Evolutionary conservation across 345 rosid species (phyloP).

Genomic region (Cardiospermum halicacabum): DNA sequence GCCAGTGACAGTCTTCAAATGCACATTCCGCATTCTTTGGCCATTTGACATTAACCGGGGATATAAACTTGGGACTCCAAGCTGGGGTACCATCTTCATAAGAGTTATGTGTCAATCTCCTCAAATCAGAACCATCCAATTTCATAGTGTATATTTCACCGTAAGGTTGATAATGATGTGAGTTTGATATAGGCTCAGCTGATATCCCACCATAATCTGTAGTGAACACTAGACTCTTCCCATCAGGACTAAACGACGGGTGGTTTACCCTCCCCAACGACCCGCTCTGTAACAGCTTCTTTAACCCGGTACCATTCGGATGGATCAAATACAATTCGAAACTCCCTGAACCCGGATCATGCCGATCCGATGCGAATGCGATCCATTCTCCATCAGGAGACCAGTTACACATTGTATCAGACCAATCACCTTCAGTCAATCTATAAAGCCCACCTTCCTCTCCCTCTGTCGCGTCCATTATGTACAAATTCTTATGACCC

Average conservation of each 20-base stretch:
- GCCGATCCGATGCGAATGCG: conserved; percentile 75
- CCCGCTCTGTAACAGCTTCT: conserved; percentile 65
- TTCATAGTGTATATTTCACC: conserved; percentile 75
- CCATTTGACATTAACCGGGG: conserved; percentile 47
- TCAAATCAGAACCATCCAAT: conserved; percentile 68
- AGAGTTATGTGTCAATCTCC: conserved; percentile 72
- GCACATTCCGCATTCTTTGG: conserved; percentile 32
- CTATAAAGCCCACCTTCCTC: conserved; percentile 48
- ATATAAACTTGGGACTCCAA: conserved; percentile 54
- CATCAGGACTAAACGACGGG: conserved; percentile 75
- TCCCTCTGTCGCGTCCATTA: conserved; percentile 70
- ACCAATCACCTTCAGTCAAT: conserved; percentile 78
- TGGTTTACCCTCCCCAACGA: conserved; percentile 70
- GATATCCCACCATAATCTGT: conserved; percentile 77
- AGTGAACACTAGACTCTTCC: conserved; percentile 59
- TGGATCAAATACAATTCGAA: conserved; percentile 68
- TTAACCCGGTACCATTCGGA: conserved; percentile 72
- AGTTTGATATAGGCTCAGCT: conserved; percentile 84
- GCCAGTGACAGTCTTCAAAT: conserved; percentile 83
- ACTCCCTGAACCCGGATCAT: conserved; percentile 66
- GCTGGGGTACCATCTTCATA: conserved; percentile 89
- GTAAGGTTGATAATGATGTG: conserved; percentile 82
- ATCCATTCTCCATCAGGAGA: conserved; percentile 79
- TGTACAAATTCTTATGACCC: conserved; percentile 76
- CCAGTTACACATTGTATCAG: conserved; percentile 82